phyloP scores from a whole-genome alignment of 768 basidiomycete genomes.

The Russula compacta region DNA sequence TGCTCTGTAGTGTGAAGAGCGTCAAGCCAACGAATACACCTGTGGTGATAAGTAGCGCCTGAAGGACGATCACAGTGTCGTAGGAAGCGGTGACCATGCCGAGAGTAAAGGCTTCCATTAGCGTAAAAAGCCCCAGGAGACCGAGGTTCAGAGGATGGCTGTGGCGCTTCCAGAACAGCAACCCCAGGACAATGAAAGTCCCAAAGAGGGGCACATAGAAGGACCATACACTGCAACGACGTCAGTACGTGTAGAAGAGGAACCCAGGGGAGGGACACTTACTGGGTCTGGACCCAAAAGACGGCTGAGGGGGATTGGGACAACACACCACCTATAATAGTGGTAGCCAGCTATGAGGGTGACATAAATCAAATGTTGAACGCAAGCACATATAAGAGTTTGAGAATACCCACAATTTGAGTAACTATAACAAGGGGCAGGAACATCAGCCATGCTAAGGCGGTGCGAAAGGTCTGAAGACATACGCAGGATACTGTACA shows the following conservation, averaged over 20 bases:
- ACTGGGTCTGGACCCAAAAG: constrained; percentile 67
- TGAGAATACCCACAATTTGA: constrained; percentile 51
- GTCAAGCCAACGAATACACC: constrained; percentile 93
- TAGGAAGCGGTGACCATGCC: constrained; percentile 78
- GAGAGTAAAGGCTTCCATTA: constrained; percentile 84
- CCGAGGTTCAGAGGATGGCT: constrained; percentile 82
- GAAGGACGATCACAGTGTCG: constrained; percentile 64
- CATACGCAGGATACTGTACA: constrained; percentile 84
- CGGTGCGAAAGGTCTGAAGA: constrained; percentile 2
- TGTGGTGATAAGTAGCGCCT: constrained; percentile 85
- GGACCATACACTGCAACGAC: constrained; percentile 52
- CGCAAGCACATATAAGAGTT: background rate
- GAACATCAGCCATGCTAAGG: background rate
- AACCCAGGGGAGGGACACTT: constrained; percentile 24
- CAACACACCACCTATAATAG: constrained; percentile 63
- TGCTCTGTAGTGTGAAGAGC: constrained; percentile 89
- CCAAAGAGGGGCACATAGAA: constrained; percentile 74
- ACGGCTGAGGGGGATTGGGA: constrained; percentile 53
- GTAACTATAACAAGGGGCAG: constrained; percentile 36
- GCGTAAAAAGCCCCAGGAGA: constrained; percentile 77
- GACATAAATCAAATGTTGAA: constrained; percentile 4
- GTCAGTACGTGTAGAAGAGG: background rate
- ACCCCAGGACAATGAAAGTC: constrained; percentile 66
- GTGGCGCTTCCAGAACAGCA: constrained; percentile 90
- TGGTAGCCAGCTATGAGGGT: constrained; percentile 51